phyloP scores from a whole-genome alignment of 2,329 filamentous ascomycete genomes.

The Botrytis deweyae region DNA sequence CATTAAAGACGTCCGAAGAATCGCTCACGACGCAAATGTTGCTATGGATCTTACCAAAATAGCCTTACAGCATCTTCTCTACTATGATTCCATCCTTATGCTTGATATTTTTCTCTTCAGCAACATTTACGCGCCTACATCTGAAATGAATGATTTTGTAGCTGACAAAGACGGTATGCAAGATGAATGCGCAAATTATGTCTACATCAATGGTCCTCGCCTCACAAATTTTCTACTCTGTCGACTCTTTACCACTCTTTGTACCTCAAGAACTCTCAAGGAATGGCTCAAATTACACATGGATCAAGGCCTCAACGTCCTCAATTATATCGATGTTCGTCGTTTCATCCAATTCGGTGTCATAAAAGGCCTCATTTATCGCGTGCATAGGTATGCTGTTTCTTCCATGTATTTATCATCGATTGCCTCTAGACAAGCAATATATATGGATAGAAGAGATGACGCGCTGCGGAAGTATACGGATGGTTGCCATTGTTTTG shows the following conservation, averaged over 20 bases:
- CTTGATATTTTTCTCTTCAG: constrained; percentile 95
- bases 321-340: constrained; percentile 80
- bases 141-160: constrained; percentile 77
- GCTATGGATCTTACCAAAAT: constrained; percentile 83
- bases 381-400: constrained; percentile 87
- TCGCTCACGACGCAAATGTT: constrained; percentile 81
- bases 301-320: constrained; percentile 60
- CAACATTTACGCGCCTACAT: constrained; percentile 81
- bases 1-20: constrained; percentile 82
- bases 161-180: constrained; percentile 71
- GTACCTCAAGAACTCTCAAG: constrained; percentile 77
- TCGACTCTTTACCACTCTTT: constrained; percentile 81
- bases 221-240: constrained; percentile 66
- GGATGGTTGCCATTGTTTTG: constrained; percentile 74
- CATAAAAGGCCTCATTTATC: constrained; percentile 91
- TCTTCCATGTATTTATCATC: constrained; percentile 60
- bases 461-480: constrained; percentile 60
- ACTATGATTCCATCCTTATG: constrained; percentile 87
- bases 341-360: constrained; percentile 93
- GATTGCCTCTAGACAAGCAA: constrained; percentile 27
- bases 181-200: constrained; percentile 84
- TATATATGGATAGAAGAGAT: constrained; percentile 37
- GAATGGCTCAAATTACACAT: constrained; percentile 82
- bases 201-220: constrained; percentile 44
- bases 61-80: constrained; percentile 84